Evolutionary conservation across 306 rosid species (phyloP).

Genomic region (Lathyrus aphaca): DNA sequence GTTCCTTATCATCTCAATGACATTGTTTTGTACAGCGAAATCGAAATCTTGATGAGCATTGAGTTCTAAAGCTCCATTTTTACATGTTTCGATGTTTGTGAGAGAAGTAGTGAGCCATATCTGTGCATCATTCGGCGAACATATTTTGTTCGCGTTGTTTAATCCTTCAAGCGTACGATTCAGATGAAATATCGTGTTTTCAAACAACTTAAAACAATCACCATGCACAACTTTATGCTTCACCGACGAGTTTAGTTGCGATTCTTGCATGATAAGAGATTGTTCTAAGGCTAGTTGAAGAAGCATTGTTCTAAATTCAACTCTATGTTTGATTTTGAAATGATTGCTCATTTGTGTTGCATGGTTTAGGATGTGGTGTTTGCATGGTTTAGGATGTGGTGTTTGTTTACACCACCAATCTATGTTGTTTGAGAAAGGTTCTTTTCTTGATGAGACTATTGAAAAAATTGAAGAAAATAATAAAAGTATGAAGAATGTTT

Average conservation of each 20-base stretch:
- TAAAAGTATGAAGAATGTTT: conserved; percentile 20
- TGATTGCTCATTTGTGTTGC: conserved; percentile 35
- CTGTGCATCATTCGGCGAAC: conserved; percentile 65
- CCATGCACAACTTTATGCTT: neutral
- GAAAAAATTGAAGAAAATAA: conserved; percentile 40
- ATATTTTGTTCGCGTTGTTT: neutral
- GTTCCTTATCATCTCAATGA: conserved; percentile 71
- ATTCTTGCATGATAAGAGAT: conserved; percentile 45
- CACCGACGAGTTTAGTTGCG: conserved; percentile 4
- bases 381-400: conserved; percentile 73
- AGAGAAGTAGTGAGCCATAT: conserved; percentile 91
- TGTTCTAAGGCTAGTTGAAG: conserved; percentile 55
- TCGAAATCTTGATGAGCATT: conserved; percentile 45
- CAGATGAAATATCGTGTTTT: conserved; percentile 56
- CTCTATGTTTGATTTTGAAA: conserved; percentile 42
- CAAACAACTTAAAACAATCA: conserved; percentile 68
- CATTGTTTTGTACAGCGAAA: conserved; percentile 52
- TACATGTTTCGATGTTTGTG: conserved; percentile 66
- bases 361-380: too few species aligned
- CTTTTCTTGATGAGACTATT: conserved; percentile 45
- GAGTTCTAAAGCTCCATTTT: conserved; percentile 58
- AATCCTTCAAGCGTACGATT: conserved; percentile 59
- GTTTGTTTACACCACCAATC: conserved; percentile 78
- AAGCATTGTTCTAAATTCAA: conserved; percentile 48
- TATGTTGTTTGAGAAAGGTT: conserved; percentile 41